Evolutionary conservation across 495 filamentous ascomycete genomes (phyloP), one percentile per base, ranked within the genome.

Genomic region (Lasiosphaeria ovina): DNA sequence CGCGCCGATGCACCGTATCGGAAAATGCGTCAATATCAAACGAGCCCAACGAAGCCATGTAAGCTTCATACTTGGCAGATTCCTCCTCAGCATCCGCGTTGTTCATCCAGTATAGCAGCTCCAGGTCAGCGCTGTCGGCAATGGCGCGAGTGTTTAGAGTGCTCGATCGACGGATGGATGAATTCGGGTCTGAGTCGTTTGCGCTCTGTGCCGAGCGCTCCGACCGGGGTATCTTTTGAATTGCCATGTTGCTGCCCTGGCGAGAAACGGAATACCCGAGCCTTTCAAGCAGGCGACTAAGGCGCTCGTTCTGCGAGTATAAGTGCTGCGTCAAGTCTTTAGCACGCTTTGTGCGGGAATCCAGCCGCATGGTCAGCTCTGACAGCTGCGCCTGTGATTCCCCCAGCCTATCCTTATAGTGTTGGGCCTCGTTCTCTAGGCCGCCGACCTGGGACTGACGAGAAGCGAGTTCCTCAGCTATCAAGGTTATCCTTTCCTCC

Each of bases 21-120:
- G 84, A 83, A 66, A 96, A 93, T 17, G 82, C 80, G 55, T 95
- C 89, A 32, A 93, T 81, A 67, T 96, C 89, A 66, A 98, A 93
- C 35, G 81, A 82, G 6, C 85, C 81, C 4, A 96, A 75, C 3
- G 81, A 82, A 51, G 85, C 77, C 47, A 95, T 78, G 63, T 88
- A 96, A 7, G 83, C 80, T 12, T 81, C 77, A 61, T 92, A 99
- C 54, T 84, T 87, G 49, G 82, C 77, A 10, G 84, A 77, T 69
- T 96, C 91, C 24, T 83, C 79, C 38, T 87, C 86, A 2, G 77
- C 66, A 57, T 84, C 84, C n/a, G 83, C 73, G 40, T 82, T 81
- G 56, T 89, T 79, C 75, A 92, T 85, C 93, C 94, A 98, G 59
- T 84, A 82, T 6, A 95, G 80, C 2, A 90, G 75, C 31, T 82